Base-by-base conservation (phyloP, 2,329 filamentous ascomycete genomes). In the Phoma sp. region DNA sequence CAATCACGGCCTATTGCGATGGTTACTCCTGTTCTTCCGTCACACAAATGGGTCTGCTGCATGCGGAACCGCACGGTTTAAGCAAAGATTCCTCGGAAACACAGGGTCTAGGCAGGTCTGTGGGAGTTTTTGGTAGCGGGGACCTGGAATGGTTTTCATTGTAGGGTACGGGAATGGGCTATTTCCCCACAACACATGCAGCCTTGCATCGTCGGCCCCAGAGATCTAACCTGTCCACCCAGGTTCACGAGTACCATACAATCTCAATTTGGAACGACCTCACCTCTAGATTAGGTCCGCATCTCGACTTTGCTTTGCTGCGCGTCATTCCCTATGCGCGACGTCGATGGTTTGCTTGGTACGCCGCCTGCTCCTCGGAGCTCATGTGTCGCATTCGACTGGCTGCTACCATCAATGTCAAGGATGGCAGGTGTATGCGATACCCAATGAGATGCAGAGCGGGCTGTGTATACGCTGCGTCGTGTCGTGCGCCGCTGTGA, bases 1-100 rank as follows among this genome's bases (percentile, higher is more conserved):
- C 46, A 43, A 35, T 32, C 31, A 32, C 37, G 37, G 43, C 29
- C 31, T 51, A 47, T 32, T 25, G 32, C 43, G 41, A 47, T 43
- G 31, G 46, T 55, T 35, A 50, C 46, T 33, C 43, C n/a, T 37
- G 35, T 19, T 46, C 45, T 51, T 38, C 36, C 24, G 46, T 55
- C 37, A 35, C 46, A 46, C 52, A 55, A 17, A 25, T 17, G 27
- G n/a, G 21, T 8, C 31, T 43, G 43, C 19, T 55, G 46, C 52
- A 55, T 41, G 43, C 52, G 52, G 52, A 55, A 55, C 52, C 52
- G 19, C 31, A 46, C 52, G 52, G 52, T 19, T 13, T 19, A 4
- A 29, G n/a, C 6, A 31, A 22, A 36, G 40, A 22, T 21, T 40
- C 15, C 17, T 47, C 46, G 52, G 46, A 43, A 55, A 43, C 41